Conservation (phyloP, 805 yeast genomes). For the Candida ponderosae region DNA sequence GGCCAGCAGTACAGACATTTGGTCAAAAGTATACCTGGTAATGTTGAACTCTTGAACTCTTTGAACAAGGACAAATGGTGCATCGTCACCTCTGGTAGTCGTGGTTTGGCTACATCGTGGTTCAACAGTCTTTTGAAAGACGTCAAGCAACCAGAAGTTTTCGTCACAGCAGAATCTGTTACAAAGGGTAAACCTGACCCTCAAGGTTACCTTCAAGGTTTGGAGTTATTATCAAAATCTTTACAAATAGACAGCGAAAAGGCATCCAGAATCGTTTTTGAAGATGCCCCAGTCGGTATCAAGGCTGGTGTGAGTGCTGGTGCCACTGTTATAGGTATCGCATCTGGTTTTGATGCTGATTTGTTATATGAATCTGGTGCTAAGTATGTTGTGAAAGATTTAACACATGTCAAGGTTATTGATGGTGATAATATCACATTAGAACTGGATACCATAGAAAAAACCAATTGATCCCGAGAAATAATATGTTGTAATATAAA, state of each 20-base stretch:
- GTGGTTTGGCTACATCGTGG: constrained; percentile 74
- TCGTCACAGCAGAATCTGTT: constrained; percentile 80
- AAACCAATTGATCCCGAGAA: neutral
- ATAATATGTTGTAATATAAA: too few relatives aligned
- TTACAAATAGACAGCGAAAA: constrained; percentile 26
- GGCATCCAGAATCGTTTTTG: constrained; percentile 57
- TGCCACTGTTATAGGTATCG: constrained; percentile 76
- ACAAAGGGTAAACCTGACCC: constrained; percentile 82
- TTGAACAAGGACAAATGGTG: constrained; percentile 57
- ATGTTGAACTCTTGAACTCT: constrained; percentile 50
- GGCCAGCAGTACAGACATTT: constrained; percentile 65
- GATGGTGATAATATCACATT: constrained; percentile 15
- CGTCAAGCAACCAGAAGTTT: constrained; percentile 57
- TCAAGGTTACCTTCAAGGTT: constrained; percentile 51
- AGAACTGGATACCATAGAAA: constrained; percentile 17
- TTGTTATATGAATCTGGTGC: constrained; percentile 60
- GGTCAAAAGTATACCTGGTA: constrained; percentile 74
- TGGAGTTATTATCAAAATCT: constrained; percentile 38
- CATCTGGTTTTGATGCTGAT: constrained; percentile 62
- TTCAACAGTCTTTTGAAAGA: constrained; percentile 48
- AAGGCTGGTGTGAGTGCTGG: constrained; percentile 82
- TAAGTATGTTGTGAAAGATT: constrained; percentile 70
- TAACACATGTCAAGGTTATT: constrained; percentile 26
- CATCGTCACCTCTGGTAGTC: constrained; percentile 84
- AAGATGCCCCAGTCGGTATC: constrained; percentile 89